phyloP scores from a whole-genome alignment of 2,329 filamentous ascomycete genomes.

The Ophiostoma sp. region DNA sequence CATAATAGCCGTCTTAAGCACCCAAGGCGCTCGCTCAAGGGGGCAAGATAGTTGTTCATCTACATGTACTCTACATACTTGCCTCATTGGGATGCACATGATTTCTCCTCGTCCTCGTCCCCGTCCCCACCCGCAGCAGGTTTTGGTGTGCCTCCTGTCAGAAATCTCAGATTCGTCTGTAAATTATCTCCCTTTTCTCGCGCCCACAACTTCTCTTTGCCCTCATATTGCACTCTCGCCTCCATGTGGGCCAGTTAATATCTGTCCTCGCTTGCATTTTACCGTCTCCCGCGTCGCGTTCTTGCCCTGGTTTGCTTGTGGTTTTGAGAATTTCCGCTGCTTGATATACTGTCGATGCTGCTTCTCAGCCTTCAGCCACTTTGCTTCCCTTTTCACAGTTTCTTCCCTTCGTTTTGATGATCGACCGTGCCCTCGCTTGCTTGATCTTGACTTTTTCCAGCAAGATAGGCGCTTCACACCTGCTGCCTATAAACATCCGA shows the following conservation, averaged over 20 bases:
- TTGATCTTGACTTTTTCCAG: neutral
- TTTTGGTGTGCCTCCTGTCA: neutral
- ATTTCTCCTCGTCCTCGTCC: neutral
- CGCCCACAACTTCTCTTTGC: neutral
- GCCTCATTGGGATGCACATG: constrained; percentile 1
- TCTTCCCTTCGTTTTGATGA: neutral
- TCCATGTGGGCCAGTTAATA: neutral
- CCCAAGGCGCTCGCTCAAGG: neutral
- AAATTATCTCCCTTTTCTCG: neutral
- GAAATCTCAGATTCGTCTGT: neutral
- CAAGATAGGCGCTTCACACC: neutral
- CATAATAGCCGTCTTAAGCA: constrained; percentile 1
- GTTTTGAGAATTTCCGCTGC: neutral
- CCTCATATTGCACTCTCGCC: neutral
- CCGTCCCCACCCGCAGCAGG: constrained; percentile 9
- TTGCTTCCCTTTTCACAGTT: neutral
- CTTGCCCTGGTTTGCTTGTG: constrained; percentile 18
- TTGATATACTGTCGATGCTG: constrained; percentile 15
- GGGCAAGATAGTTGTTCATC: neutral
- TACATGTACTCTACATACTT: neutral
- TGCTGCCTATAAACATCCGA: neutral
- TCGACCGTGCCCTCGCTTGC: neutral
- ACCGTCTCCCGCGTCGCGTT: neutral
- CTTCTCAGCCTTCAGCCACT: neutral
- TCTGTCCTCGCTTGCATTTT: constrained; percentile 19